A percentile compares a stretch with the other conserved stretches of the same genome.
Conservation (phyloP, 2,329 filamentous ascomycete genomes). For the Stemphylium beticola region DNA sequence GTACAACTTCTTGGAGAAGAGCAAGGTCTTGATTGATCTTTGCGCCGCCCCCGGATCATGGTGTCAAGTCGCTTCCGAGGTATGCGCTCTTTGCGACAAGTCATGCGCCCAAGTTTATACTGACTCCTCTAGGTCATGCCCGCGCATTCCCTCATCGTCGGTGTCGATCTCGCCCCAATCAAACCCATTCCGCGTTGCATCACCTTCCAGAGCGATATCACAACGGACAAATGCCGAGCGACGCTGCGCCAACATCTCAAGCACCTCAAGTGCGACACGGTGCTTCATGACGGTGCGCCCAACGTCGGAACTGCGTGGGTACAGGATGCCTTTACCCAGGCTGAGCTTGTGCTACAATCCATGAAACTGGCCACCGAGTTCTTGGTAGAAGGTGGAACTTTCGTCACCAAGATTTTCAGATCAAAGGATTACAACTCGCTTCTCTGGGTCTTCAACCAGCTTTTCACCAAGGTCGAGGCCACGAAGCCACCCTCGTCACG, state of each 20-base stretch:
- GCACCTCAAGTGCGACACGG: slow-evolving; percentile 93
- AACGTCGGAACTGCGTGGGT: slow-evolving; percentile 99
- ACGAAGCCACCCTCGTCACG: slow-evolving; percentile 95
- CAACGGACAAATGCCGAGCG: slow-evolving; percentile 91
- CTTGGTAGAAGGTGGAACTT: slow-evolving; percentile 75
- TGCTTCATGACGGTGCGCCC: slow-evolving; percentile 94
- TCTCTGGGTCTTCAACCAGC: slow-evolving; percentile 96
- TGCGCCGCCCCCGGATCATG: slow-evolving; percentile 84
- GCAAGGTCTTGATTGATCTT: slow-evolving; percentile 94
- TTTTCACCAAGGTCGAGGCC: slow-evolving; percentile 93
- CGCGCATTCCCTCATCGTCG: slow-evolving; percentile 84
- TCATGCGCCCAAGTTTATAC: slow-evolving; percentile 3
- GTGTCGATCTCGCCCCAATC: slow-evolving; percentile 92
- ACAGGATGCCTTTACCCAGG: slow-evolving; percentile 97
- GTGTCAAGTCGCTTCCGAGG: slow-evolving; percentile 79
- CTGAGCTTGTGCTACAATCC: slow-evolving; percentile 86
- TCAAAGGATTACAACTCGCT: slow-evolving; percentile 97
- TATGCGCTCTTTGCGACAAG: slow-evolving; percentile 59
- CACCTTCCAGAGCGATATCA: slow-evolving; percentile 97
- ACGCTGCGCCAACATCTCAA: slow-evolving; percentile 90
- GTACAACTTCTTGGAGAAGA: slow-evolving; percentile 97
- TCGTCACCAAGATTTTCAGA: slow-evolving; percentile 96
- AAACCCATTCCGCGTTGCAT: slow-evolving; percentile 94
- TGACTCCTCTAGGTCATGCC: slow-evolving; percentile 71
- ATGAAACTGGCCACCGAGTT: slow-evolving; percentile 96